A percentile compares a stretch with the other conserved stretches of the same genome.
phyloP scores from a whole-genome alignment of 768 basidiomycete species.

The Termitomyces bulborhizus region DNA sequence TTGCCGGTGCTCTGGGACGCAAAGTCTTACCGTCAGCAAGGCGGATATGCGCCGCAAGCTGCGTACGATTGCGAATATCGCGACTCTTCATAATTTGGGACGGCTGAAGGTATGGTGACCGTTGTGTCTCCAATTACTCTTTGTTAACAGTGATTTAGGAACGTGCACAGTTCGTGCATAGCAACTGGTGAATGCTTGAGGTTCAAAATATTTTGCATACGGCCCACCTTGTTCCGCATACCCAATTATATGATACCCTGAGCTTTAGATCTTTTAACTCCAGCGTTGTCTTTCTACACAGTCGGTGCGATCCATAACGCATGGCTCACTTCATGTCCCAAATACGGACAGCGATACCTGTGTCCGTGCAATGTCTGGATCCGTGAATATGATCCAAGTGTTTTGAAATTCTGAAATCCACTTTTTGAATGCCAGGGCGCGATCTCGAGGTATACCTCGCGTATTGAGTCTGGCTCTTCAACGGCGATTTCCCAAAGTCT shows the following conservation, averaged over 20 bases:
- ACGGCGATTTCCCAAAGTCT: too few species aligned
- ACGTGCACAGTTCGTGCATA: slow-evolving; percentile 37
- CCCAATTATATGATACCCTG: slow-evolving; percentile 12
- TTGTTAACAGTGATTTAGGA: slow-evolving; percentile 26
- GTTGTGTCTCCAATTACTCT: background rate
- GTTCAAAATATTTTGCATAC: background rate
- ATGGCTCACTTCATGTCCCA: too few species aligned
- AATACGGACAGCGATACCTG: too few species aligned
- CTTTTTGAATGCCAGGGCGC: too few species aligned
- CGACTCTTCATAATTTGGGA: slow-evolving; percentile 61
- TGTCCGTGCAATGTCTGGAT: too few species aligned
- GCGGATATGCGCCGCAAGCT: slow-evolving; percentile 66
- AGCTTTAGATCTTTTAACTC: background rate
- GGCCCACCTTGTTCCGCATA: background rate
- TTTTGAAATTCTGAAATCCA: too few species aligned
- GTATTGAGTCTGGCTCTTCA: too few species aligned
- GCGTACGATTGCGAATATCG: slow-evolving; percentile 79
- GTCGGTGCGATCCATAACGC: too few species aligned
- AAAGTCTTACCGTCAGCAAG: slow-evolving; percentile 66
- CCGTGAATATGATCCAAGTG: too few species aligned
- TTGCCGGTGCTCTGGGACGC: slow-evolving; percentile 86
- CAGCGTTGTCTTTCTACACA: too few species aligned
- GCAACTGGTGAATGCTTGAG: slow-evolving; percentile 27
- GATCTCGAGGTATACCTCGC: too few species aligned
- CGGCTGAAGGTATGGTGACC: slow-evolving; percentile 53